Base-by-base conservation (phyloP, 305 asterid genomes). In the Salvia sclarea region DNA sequence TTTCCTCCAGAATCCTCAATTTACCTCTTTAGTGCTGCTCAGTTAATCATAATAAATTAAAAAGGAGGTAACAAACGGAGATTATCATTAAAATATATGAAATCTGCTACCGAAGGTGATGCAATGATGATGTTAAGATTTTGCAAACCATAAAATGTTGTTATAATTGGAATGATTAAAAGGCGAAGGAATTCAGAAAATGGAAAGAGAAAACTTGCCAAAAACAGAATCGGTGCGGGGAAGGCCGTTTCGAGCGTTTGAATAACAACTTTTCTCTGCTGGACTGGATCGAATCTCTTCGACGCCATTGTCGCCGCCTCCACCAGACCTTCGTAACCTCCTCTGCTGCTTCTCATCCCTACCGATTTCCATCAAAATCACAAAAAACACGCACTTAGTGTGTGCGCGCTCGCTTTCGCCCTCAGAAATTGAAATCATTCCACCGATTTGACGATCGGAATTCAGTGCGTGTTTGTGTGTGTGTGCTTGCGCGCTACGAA, bases 301-400 rank as follows among this genome's bases (percentile, higher is more conserved):
- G 80, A 83, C 8, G 79, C 92, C 79, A 75, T 80, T 64, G 71
- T 69, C 28, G 95, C 88, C 11, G 90, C 91, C 68, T 88, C 97
- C 59, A 85, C 84, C 53, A 93, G 75, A 5, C 95, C 92, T 30
- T 83, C 95, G 25, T 88, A 93, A 1, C 96, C 98, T 40, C 52
- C 72, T 71, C 61, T 78, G n/a, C 58, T 61, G 83, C 83, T 84
- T 56, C 61, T 76, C 64, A 82, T 24, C 72, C 98, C 98, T 92
- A 45, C 16, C 9, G 10, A 53, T 33, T 18, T 49, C 30, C 8
- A 48, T 9, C 31, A 47, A 45, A 45, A 4, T 12, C 22, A 35
- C 35, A 13, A 57, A 17, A 57, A 61, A 44, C 4, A 18, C 49
- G 6, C 38, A 67, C 28, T 21, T 17, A 22, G 30, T 71, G 8